A percentile compares a stretch with the other conserved stretches of the same genome.
Conservation (phyloP, 2,329 filamentous ascomycete species). For the Fusarium neocosmosporiellum region DNA sequence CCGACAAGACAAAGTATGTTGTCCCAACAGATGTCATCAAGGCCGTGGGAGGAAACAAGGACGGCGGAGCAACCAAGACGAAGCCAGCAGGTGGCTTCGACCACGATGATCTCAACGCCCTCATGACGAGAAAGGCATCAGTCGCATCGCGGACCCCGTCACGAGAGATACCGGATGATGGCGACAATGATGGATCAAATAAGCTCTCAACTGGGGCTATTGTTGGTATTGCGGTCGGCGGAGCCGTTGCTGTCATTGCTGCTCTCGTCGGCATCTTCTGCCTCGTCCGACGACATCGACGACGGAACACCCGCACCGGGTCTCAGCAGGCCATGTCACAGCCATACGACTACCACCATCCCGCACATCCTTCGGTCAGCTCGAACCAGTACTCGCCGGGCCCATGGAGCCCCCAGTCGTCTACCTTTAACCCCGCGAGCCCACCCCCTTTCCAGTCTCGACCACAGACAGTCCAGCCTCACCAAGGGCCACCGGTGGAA, state of each 20-base stretch:
- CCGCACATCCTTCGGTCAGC: conserved; percentile 32
- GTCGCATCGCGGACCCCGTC: conserved; percentile 62
- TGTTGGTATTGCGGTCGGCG: conserved; percentile 57
- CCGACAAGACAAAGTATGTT: conserved; percentile 60
- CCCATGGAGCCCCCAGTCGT: conserved; percentile 43
- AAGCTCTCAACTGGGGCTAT: conserved; percentile 55
- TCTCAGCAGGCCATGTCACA: conserved; percentile 42
- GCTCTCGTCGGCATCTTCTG: conserved; percentile 44
- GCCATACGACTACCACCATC: conserved; percentile 38
- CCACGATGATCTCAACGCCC: conserved; percentile 61
- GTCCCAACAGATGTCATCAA: conserved; percentile 63
- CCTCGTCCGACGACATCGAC: conserved; percentile 45
- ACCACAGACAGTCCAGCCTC: conserved; percentile 34
- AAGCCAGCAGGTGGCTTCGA: conserved; percentile 62
- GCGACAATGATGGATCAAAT: background rate
- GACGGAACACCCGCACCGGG: conserved; percentile 17
- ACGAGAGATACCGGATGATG: conserved; percentile 48
- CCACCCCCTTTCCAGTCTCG: conserved; percentile 25
- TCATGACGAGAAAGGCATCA: conserved; percentile 63
- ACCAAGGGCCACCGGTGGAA: conserved; percentile 43
- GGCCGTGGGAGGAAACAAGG: conserved; percentile 60
- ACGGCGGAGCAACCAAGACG: conserved; percentile 65
- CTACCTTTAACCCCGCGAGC: conserved; percentile 32
- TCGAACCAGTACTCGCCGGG: conserved; percentile 38
- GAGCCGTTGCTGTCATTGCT: conserved; percentile 44